phyloP scores from a whole-genome alignment of 495 filamentous ascomycete genomes.

The Talaromyces nanjingensis region DNA sequence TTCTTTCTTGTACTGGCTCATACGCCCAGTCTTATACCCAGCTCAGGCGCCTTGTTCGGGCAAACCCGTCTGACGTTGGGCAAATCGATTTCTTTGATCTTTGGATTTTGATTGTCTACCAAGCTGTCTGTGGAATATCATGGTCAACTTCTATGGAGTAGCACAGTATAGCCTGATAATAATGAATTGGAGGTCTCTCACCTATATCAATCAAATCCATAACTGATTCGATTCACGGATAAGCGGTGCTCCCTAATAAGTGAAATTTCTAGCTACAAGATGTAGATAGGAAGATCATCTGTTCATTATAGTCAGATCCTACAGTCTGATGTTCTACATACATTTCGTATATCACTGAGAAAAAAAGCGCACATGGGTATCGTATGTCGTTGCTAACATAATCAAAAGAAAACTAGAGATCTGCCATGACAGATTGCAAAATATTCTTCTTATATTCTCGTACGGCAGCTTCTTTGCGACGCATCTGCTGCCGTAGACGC shows the following conservation, averaged over 20 bases:
- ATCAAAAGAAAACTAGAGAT: conserved; percentile 23
- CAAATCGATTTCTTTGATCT: not conserved
- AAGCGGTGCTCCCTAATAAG: too few species aligned
- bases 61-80: not conserved
- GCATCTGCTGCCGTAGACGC: conserved; percentile 41
- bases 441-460: conserved; percentile 47
- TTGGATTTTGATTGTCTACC: not conserved
- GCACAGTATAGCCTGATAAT: not conserved
- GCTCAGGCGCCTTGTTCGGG: not conserved
- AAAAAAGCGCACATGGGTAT: conserved; percentile 6
- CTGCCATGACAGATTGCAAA: conserved; percentile 50
- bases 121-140: not conserved
- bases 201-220: not conserved
- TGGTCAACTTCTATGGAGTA: not conserved
- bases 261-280: too few species aligned
- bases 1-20: not conserved
- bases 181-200: not conserved
- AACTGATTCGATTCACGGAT: not conserved
- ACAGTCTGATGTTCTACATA: not conserved
- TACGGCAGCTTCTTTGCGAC: conserved; percentile 43
- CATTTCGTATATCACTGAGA: not conserved
- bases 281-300: not conserved
- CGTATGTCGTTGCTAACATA: conserved; percentile 3
- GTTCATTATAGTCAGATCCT: not conserved
- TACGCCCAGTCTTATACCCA: not conserved